Conservation (phyloP, 805 yeast species). For the Wickerhamiella dianesei region DNA sequence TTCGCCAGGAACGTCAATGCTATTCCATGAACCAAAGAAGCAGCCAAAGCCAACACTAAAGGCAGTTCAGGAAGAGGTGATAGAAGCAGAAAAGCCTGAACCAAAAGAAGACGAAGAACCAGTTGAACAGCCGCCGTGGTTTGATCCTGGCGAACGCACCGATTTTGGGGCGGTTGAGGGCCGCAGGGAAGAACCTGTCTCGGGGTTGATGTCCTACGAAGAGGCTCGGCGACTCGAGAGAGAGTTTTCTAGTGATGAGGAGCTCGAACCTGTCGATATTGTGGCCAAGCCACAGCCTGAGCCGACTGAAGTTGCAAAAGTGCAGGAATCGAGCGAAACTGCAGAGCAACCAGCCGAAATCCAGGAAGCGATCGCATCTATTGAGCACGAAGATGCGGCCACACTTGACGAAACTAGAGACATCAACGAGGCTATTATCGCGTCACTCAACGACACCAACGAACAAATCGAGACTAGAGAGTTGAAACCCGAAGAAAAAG, state of each 20-base stretch:
- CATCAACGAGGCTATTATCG: too few relatives aligned
- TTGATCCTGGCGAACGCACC: background rate
- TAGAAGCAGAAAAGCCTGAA: conserved; percentile 3
- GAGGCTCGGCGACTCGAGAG: background rate
- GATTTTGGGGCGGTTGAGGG: conserved; percentile 10
- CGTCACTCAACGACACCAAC: background rate
- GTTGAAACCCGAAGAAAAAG: conserved; percentile 19
- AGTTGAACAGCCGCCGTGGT: conserved; percentile 12
- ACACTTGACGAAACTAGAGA: too few relatives aligned
- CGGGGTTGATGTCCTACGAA: background rate
- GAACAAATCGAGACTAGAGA: conserved; percentile 18
- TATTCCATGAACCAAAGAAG: background rate
- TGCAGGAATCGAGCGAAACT: too few relatives aligned
- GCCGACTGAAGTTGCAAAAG: too few relatives aligned
- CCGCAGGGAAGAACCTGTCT: background rate
- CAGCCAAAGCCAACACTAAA: conserved; percentile 7
- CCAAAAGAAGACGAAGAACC: background rate
- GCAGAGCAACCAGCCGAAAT: too few relatives aligned
- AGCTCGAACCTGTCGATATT: background rate
- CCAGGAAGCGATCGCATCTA: too few relatives aligned
- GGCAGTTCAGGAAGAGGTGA: conserved; percentile 9
- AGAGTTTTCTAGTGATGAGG: background rate
- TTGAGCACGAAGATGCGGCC: too few relatives aligned
- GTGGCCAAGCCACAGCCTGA: too few relatives aligned
- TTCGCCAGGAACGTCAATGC: background rate